Conservation (phyloP, 352 stramenopile genomes). For the Phytophthora colocasiae region DNA sequence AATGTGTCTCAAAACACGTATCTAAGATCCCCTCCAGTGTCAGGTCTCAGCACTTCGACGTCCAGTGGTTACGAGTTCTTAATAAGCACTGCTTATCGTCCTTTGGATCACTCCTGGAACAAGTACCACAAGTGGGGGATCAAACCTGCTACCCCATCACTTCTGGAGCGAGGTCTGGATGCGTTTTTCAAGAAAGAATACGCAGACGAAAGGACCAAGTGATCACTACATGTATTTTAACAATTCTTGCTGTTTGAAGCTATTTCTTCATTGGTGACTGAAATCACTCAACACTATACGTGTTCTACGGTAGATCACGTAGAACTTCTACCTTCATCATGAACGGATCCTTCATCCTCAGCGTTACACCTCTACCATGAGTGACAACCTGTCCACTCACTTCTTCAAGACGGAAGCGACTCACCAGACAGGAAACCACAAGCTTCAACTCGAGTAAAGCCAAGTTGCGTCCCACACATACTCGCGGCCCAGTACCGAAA, state of each 20-base stretch:
- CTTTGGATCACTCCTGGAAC: constrained; percentile 26
- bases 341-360: constrained; percentile 41
- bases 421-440: constrained; percentile 43
- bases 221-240: no score
- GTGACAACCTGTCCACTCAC: constrained; percentile 32
- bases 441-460: constrained; percentile 75
- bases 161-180: constrained; percentile 25
- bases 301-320: no score
- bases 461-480: constrained; percentile 35
- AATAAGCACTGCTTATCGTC: constrained; percentile 28
- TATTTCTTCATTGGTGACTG: no score
- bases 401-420: constrained; percentile 49
- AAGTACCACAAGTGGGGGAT: constrained; percentile 30
- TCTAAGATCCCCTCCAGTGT: constrained; percentile 16
- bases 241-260: no score
- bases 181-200: constrained; percentile 29
- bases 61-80: constrained; percentile 19
- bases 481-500: constrained; percentile 6
- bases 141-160: constrained; percentile 14
- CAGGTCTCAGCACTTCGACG: constrained; percentile 23
- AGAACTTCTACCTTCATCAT: constrained; percentile 9
- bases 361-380: constrained; percentile 39
- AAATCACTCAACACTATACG: no score
- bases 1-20: constrained; percentile 26
- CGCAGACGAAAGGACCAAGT: neutral